phyloP scores from a whole-genome alignment of 805 yeast species.

The Metschnikowia bowlesiae region DNA sequence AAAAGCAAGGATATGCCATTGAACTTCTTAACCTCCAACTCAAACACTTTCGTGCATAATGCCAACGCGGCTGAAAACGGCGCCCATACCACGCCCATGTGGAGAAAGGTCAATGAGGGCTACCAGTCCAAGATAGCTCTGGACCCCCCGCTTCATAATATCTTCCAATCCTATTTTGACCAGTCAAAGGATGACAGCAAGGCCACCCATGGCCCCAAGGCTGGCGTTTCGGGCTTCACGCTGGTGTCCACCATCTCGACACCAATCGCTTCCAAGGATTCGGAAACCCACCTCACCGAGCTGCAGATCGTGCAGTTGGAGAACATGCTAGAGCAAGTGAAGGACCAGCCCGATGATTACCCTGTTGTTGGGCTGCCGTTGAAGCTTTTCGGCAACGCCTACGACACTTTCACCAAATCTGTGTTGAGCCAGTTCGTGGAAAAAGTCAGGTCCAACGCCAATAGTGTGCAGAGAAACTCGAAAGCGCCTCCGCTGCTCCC shows the following conservation, averaged over 20 bases:
- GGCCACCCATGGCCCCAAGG: slow-evolving; percentile 11
- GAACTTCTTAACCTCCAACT: slow-evolving; percentile 18
- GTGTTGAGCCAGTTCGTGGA: slow-evolving; percentile 16
- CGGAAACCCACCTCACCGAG: slow-evolving; percentile 13
- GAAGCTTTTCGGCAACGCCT: slow-evolving; percentile 35
- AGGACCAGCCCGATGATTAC: slow-evolving; percentile 18
- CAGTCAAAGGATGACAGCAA: background rate
- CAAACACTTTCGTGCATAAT: slow-evolving; percentile 33
- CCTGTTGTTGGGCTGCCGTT: slow-evolving; percentile 33
- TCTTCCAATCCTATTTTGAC: slow-evolving; percentile 25
- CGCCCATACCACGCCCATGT: slow-evolving; percentile 18
- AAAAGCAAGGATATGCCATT: slow-evolving; percentile 6
- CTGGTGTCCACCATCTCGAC: slow-evolving; percentile 24
- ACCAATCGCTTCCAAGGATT: slow-evolving; percentile 24
- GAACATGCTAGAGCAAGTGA: slow-evolving; percentile 22
- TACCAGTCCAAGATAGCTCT: slow-evolving; percentile 21
- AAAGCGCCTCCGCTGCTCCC: slow-evolving; percentile 5
- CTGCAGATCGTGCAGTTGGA: slow-evolving; percentile 21
- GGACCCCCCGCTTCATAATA: slow-evolving; percentile 26
- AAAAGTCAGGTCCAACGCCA: slow-evolving; percentile 15
- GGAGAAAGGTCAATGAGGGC: slow-evolving; percentile 31
- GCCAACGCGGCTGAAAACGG: slow-evolving; percentile 9
- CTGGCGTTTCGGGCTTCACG: slow-evolving; percentile 21
- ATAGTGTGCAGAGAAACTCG: slow-evolving; percentile 12
- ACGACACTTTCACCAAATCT: slow-evolving; percentile 39